These are phyloP conservation scores for Cairneyella variabilis DNA, from an alignment of 495 filamentous ascomycete species.

Conservation along the genomic window DNA sequence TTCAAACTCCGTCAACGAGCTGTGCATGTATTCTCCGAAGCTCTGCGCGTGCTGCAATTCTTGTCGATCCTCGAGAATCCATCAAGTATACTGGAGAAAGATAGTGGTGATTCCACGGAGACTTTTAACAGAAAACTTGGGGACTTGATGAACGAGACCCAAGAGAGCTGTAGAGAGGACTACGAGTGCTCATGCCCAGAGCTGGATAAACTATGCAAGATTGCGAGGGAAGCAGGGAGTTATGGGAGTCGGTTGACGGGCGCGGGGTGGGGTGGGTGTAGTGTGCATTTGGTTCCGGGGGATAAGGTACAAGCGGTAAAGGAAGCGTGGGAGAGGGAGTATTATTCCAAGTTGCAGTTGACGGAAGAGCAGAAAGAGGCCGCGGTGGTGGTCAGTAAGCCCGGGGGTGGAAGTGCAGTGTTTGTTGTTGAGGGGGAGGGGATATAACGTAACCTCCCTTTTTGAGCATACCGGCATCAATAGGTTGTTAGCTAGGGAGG, in stretches of 20 bases:
- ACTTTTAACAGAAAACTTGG: constrained; percentile 69
- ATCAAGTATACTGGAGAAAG: constrained; percentile 21
- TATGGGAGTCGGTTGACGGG: constrained; percentile 88
- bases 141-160: constrained; percentile 83
- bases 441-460: too few species aligned
- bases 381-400: constrained; percentile 88
- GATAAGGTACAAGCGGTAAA: constrained; percentile 81
- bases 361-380: constrained; percentile 66
- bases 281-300: constrained; percentile 84
- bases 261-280: constrained; percentile 96
- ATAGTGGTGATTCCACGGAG: constrained; percentile 46
- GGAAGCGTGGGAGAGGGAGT: constrained; percentile 70
- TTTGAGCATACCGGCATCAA: too few species aligned
- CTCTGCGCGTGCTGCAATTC: constrained; percentile 81
- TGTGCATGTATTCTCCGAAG: constrained; percentile 86
- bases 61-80: constrained; percentile 59
- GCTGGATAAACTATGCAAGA: constrained; percentile 78
- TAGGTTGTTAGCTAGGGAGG: too few species aligned
- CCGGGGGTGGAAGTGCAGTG: constrained; percentile 65
- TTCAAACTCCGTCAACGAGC: constrained; percentile 87
- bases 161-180: constrained; percentile 73
- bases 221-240: constrained; percentile 72
- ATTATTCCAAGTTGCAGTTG: constrained; percentile 77
- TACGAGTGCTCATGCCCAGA: constrained; percentile 92
- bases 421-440: constrained; percentile 25